Evolutionary conservation across 768 basidiomycete species (phyloP).

Genomic region (Lactarius hatsudake): DNA sequence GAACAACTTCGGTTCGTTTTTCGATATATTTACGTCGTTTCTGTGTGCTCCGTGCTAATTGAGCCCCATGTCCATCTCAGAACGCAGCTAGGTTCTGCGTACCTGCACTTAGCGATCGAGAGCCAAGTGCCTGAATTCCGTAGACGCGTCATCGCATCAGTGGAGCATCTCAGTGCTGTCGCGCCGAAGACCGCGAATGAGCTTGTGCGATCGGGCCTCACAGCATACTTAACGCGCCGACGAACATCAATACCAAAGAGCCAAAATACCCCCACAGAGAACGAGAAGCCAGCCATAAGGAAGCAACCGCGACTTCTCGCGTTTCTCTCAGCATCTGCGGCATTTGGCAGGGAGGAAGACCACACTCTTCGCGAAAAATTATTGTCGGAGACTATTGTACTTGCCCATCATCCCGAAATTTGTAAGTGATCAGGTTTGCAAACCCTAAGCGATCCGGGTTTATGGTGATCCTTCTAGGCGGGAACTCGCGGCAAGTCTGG

Average conservation of each 20-base stretch:
- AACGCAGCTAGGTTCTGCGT: slow-evolving; percentile 57
- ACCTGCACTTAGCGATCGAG: slow-evolving; percentile 68
- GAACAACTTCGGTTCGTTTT: slow-evolving; percentile 52
- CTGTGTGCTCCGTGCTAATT: background rate
- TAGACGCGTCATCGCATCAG: slow-evolving; percentile 41
- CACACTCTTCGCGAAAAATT: slow-evolving; percentile 41
- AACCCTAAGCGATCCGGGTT: background rate
- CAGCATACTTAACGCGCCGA: slow-evolving; percentile 44
- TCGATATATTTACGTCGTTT: background rate
- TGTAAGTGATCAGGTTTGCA: slow-evolving; percentile 41
- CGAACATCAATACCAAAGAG: slow-evolving; percentile 32
- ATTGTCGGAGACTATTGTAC: slow-evolving; percentile 54
- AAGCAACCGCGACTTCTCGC: slow-evolving; percentile 53
- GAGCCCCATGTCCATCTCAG: slow-evolving; percentile 36
- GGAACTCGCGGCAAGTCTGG: slow-evolving; percentile 61
- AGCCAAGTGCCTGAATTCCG: slow-evolving; percentile 54
- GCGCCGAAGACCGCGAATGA: slow-evolving; percentile 49
- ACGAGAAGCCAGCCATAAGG: slow-evolving; percentile 42
- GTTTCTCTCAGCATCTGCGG: slow-evolving; percentile 51
- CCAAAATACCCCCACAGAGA: slow-evolving; percentile 34
- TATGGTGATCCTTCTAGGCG: slow-evolving; percentile 35
- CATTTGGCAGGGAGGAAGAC: slow-evolving; percentile 46
- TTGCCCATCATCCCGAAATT: slow-evolving; percentile 70
- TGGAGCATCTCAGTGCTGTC: slow-evolving; percentile 40
- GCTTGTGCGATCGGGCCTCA: slow-evolving; percentile 61